phyloP scores from a whole-genome alignment of 805 yeast genomes.

The Zygotorulaspora chibaensis region DNA sequence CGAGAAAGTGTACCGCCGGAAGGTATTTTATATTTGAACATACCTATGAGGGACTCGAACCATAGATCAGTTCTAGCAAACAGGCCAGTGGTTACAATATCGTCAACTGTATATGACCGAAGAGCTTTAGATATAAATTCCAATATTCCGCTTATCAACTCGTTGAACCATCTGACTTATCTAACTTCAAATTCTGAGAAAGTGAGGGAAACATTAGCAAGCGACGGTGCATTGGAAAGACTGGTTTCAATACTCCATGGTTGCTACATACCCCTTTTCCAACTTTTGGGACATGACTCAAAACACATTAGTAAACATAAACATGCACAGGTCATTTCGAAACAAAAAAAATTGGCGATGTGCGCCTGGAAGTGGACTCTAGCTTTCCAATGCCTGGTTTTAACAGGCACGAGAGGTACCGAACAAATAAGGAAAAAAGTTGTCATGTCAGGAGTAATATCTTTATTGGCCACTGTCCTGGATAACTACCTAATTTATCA shows the following conservation, averaged over 20 bases:
- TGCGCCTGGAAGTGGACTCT: constrained; percentile 98
- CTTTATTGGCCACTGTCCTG: constrained; percentile 83
- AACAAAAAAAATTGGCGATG: constrained; percentile 42
- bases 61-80: constrained; percentile 73
- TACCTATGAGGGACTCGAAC: constrained; percentile 80
- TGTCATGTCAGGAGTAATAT: constrained; percentile 87
- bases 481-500: constrained; percentile 66
- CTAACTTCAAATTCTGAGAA: constrained; percentile 80
- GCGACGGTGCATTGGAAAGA: constrained; percentile 90
- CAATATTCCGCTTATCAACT: constrained; percentile 85
- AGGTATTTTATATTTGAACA: background rate
- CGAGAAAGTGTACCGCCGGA: background rate
- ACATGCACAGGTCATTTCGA: constrained; percentile 25
- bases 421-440: constrained; percentile 80
- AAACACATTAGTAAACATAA: constrained; percentile 19
- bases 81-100: constrained; percentile 87
- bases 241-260: constrained; percentile 80
- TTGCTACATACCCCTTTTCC: constrained; percentile 45
- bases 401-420: constrained; percentile 90
- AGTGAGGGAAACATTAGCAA: constrained; percentile 83
- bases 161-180: constrained; percentile 84
- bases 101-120: constrained; percentile 84
- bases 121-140: constrained; percentile 89
- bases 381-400: constrained; percentile 86
- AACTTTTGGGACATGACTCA: constrained; percentile 16